Conservation (phyloP, 1,139 yeast species). For the Saccharomyces hybrid region DNA sequence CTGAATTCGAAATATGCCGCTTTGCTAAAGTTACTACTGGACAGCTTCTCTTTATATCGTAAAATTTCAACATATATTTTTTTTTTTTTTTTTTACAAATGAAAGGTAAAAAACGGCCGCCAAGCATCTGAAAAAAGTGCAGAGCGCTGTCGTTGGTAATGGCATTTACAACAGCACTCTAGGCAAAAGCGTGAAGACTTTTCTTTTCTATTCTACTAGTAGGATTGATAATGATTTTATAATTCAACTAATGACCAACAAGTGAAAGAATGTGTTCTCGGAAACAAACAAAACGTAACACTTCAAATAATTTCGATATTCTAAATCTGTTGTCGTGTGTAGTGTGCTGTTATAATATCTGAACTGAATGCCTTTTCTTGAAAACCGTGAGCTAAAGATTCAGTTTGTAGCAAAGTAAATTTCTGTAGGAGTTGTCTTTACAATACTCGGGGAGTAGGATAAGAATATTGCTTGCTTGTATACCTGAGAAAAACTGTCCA, state of each 20-base stretch:
- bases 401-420: background rate
- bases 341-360: too few species aligned
- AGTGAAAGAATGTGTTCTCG: too few species aligned
- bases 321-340: too few species aligned
- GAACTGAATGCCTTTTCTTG: too few species aligned
- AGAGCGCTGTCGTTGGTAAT: background rate
- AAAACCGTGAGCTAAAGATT: background rate
- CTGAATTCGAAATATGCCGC: background rate
- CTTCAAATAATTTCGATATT: too few species aligned
- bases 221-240: too few species aligned
- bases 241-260: too few species aligned
- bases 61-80: slow-evolving; percentile 1
- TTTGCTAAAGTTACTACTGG: background rate
- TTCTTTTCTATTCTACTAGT: too few species aligned
- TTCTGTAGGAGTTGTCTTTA: background rate
- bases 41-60: background rate
- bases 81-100: background rate
- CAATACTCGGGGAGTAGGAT: background rate
- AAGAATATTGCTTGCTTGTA: background rate
- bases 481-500: background rate
- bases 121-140: background rate
- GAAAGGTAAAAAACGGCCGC: background rate
- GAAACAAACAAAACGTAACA: too few species aligned
- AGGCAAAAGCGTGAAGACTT: too few species aligned
- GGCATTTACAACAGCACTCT: too few species aligned